Evolutionary conservation across 2,329 filamentous ascomycete genomes (phyloP), one percentile per base, ranked within the genome.

Genomic region (Epicoccum nigrum): DNA sequence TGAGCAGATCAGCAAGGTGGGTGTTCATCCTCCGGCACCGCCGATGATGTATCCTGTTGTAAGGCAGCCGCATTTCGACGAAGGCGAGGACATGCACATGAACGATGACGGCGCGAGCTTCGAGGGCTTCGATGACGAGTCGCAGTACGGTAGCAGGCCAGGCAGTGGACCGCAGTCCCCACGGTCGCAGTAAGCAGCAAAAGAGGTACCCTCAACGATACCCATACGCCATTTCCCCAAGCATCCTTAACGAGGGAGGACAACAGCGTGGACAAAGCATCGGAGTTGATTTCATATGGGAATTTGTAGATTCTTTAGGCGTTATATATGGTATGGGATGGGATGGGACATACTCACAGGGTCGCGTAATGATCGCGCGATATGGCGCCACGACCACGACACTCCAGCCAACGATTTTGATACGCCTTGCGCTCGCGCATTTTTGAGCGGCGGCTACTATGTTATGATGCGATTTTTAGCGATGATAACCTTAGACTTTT

Each of bases 1-100:
- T 33, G 64, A 72, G 46, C 67, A 73, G 46, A 68, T 74, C 40
- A 75, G 71, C 52, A 72, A 41, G 32, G 66, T 63, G 33, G 73
- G 72, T 19, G 73, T 75, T 15, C 72, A 72, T 12, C 69, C 69
- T 17, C 59, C 65, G 13, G 62, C 63, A 9, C 61, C 65, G 13
- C 54, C 63, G 30, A 59, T 51, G 39, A 63, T 57, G 47, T 55
- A 54, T n/a, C 58, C 63, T 12, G 59, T 35, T n/a, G 64, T 65
- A 58, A 59, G 56, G 6, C 60, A 54, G 21, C 55, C 57, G 16
- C 59, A 60, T 32, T 55, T 54, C 30, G 52, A 57, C 16, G 51
- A 60, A 19, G 55, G 58, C 17, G 59, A 53, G 5, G 64, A 72
- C 25, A 52, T 67, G n/a, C 58, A 71, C 6, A 67, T 70, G 65